Evolutionary conservation across 2,329 filamentous ascomycete genomes (phyloP).

Genomic region (Verticillium alfalfae): DNA sequence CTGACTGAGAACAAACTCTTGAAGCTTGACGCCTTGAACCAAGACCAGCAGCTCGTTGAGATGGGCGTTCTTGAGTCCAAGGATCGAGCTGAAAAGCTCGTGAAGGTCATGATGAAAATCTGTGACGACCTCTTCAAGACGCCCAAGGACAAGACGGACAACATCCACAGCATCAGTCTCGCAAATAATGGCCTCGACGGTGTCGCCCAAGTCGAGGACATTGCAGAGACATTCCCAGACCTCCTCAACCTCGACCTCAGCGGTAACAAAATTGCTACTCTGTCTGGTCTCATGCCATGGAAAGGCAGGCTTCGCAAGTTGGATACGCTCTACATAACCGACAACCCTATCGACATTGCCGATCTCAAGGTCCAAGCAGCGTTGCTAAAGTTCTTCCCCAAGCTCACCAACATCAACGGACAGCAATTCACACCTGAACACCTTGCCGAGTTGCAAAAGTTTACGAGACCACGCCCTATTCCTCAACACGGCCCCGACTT

Average conservation of each 20-base stretch:
- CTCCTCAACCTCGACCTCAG: slow-evolving; percentile 86
- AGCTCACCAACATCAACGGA: slow-evolving; percentile 71
- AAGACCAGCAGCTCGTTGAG: slow-evolving; percentile 64
- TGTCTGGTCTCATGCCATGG: slow-evolving; percentile 69
- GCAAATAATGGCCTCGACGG: slow-evolving; percentile 73
- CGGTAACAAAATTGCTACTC: slow-evolving; percentile 67
- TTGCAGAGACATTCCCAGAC: slow-evolving; percentile 77
- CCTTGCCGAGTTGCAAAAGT: slow-evolving; percentile 48
- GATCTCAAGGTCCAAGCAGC: slow-evolving; percentile 60
- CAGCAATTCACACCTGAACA: slow-evolving; percentile 68
- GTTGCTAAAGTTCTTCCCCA: slow-evolving; percentile 77
- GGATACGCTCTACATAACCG: slow-evolving; percentile 73
- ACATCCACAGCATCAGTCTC: slow-evolving; percentile 76
- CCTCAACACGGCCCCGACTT: slow-evolving; percentile 63
- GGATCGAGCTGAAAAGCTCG: slow-evolving; percentile 76
- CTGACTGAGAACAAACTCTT: slow-evolving; percentile 66
- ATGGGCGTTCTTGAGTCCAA: slow-evolving; percentile 72
- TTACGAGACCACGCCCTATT: slow-evolving; percentile 50
- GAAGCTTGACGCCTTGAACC: slow-evolving; percentile 71
- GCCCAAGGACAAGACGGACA: slow-evolving; percentile 65
- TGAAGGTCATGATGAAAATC: slow-evolving; percentile 84
- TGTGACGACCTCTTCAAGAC: slow-evolving; percentile 74
- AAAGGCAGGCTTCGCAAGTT: slow-evolving; percentile 72
- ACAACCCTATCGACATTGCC: slow-evolving; percentile 65
- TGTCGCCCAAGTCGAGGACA: slow-evolving; percentile 64